phyloP scores from a whole-genome alignment of 495 filamentous ascomycete species.

The Friedmanniomyces simplex region DNA sequence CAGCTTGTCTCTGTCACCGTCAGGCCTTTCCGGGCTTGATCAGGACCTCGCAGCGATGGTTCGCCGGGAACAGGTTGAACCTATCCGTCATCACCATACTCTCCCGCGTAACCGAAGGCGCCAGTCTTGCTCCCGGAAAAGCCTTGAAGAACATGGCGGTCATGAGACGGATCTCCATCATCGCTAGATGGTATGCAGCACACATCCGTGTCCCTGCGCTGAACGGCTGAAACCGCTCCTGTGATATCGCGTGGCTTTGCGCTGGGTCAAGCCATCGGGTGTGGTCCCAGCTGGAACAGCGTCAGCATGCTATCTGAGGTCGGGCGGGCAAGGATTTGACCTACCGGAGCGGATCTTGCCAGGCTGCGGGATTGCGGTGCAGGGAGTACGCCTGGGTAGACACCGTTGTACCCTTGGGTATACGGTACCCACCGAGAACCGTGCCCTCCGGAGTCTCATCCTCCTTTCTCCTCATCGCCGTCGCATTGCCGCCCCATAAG shows the following conservation, averaged over 20 bases:
- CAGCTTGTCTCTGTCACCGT: background rate
- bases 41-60: background rate
- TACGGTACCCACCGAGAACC: conserved; percentile 15
- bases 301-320: background rate
- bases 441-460: conserved; percentile 9
- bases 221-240: conserved; percentile 19
- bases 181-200: conserved; percentile 19
- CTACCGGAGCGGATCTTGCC: conserved; percentile 7
- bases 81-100: conserved; percentile 21
- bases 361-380: conserved; percentile 17
- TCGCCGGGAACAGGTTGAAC: conserved; percentile 8
- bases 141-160: conserved; percentile 19
- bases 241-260: conserved; percentile 2
- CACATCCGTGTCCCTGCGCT: conserved; percentile 19
- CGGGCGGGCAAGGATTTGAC: background rate
- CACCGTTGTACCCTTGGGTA: conserved; percentile 21
- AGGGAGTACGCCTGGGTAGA: conserved; percentile 22
- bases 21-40: background rate
- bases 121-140: conserved; percentile 5
- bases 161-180: conserved; percentile 21
- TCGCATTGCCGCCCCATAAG: conserved; percentile 23
- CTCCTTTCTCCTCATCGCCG: conserved; percentile 12
- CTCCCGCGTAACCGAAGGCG: conserved; percentile 6
- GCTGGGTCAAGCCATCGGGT: background rate
- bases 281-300: background rate